Evolutionary conservation across 176 grass and related monocot species (phyloP).

Genomic region (Carex parvula): DNA sequence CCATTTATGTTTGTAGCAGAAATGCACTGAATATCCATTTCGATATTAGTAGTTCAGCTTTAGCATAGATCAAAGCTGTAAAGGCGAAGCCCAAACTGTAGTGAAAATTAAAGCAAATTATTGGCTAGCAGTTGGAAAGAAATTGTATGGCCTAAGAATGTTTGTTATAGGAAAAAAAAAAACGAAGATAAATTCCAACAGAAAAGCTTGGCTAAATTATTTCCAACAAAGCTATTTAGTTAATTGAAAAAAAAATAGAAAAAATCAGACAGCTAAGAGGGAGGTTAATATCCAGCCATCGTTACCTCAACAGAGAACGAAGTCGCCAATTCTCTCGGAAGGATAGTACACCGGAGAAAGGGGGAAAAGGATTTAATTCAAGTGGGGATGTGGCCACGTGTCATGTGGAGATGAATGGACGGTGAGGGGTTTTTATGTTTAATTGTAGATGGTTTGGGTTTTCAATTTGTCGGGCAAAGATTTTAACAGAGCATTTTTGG

Average conservation of each 20-base stretch:
- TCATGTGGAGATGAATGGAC: not conserved
- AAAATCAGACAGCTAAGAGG: not conserved
- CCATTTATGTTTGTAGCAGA: conserved; percentile 61
- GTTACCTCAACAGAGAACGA: conserved; percentile 8
- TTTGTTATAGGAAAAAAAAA: too few species aligned
- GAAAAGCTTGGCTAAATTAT: not conserved
- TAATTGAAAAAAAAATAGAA: too few species aligned
- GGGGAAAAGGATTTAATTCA: not conserved
- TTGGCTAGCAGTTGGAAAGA: not conserved
- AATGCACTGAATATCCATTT: conserved; percentile 56
- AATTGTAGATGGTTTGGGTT: not conserved
- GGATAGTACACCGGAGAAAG: not conserved
- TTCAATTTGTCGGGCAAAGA: not conserved
- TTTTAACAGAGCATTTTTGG: too few species aligned
- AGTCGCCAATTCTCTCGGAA: not conserved
- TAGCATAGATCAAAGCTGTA: not conserved
- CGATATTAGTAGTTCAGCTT: not conserved
- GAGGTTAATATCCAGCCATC: not conserved
- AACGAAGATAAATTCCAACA: not conserved
- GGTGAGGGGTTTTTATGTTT: not conserved
- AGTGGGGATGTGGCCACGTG: conserved; percentile 21
- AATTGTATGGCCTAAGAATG: not conserved
- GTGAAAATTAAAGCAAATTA: not conserved
- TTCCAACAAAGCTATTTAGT: not conserved
- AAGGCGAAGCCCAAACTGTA: not conserved